phyloP scores from a whole-genome alignment of 1,284 basidiomycete genomes.

The Moniliella sp. region DNA sequence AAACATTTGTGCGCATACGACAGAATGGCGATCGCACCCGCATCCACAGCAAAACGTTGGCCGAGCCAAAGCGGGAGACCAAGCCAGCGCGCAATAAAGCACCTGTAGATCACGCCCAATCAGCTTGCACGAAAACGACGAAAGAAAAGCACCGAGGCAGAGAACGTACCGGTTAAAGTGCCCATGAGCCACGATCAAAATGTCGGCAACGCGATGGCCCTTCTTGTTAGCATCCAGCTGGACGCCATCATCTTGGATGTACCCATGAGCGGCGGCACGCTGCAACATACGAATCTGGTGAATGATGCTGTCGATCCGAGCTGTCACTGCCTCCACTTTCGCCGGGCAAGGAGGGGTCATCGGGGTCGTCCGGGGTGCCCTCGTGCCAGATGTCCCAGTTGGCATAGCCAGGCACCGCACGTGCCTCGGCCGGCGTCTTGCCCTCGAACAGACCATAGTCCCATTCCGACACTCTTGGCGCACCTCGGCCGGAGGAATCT shows the following conservation, averaged over 20 bases:
- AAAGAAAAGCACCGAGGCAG: no score
- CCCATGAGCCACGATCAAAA: conserved; percentile 26
- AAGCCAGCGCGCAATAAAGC: conserved; percentile 26
- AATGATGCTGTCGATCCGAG: conserved; percentile 21
- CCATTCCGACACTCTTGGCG: conserved; percentile 28
- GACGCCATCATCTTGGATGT: no score
- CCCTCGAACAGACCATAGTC: conserved; percentile 32
- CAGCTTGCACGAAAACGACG: no score
- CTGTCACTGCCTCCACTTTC: conserved; percentile 22
- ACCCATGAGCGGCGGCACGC: conserved; percentile 8
- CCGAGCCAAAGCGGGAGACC: conserved; percentile 17
- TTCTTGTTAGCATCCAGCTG: no score
- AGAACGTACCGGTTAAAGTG: conserved; percentile 27
- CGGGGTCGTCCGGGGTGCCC: conserved; percentile 21
- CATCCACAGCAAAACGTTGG: conserved; percentile 21
- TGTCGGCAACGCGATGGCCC: conserved; percentile 15
- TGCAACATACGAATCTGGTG: conserved; percentile 15
- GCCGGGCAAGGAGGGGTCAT: conserved; percentile 13
- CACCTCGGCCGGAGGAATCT: conserved; percentile 10
- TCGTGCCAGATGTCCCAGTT: conserved; percentile 29
- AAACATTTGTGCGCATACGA: conserved; percentile 26
- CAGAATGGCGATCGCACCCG: conserved; percentile 25
- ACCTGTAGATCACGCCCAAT: no score
- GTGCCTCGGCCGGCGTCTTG: conserved; percentile 3
- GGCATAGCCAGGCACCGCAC: conserved; percentile 2